These are phyloP conservation scores for Ophiostoma perfectum DNA, from an alignment of 2,329 filamentous ascomycete genomes.

Conservation along the genomic window DNA sequence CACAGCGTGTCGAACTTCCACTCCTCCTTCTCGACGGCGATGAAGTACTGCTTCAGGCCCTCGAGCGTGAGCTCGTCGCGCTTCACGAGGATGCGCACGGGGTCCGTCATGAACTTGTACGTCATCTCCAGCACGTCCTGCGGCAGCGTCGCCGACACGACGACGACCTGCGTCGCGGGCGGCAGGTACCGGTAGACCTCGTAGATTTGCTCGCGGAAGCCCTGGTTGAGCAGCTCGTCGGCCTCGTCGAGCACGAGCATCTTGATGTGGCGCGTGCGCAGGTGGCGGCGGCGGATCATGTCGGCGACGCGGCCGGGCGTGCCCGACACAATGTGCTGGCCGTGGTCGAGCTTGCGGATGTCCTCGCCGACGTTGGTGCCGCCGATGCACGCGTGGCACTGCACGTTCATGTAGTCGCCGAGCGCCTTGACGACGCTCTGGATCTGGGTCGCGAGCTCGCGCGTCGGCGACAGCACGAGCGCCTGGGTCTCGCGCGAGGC, in stretches of 20 bases:
- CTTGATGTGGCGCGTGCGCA: constrained; percentile 58
- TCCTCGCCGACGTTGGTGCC: constrained; percentile 97
- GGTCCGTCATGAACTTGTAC: constrained; percentile 99
- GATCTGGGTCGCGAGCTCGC: constrained; percentile 95
- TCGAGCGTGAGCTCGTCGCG: constrained; percentile 97
- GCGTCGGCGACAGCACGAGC: constrained; percentile 89
- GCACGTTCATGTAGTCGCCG: constrained; percentile 99
- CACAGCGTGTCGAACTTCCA: constrained; percentile 99
- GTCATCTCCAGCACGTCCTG: constrained; percentile 99
- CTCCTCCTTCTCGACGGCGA: constrained; percentile 97
- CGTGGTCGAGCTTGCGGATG: constrained; percentile 94
- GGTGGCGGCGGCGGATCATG: constrained; percentile 55
- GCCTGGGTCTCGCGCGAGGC: constrained; percentile 90
- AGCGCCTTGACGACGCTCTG: constrained; percentile 99
- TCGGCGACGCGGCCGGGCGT: constrained; percentile 86
- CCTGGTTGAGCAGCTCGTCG: constrained; percentile 72
- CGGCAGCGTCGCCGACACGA: constrained; percentile 91
- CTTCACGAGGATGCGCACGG: constrained; percentile 93
- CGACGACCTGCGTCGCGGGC: constrained; percentile 95
- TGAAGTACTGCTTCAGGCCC: constrained; percentile 98
- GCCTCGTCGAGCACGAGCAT: constrained; percentile 59
- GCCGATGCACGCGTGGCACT: constrained; percentile 97
- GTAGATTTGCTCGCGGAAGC: constrained; percentile 98
- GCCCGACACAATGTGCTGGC: constrained; percentile 94
- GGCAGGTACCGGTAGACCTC: constrained; percentile 97